Conservation (phyloP, 139 green algal species). For the Volvox reticuliferus region DNA sequence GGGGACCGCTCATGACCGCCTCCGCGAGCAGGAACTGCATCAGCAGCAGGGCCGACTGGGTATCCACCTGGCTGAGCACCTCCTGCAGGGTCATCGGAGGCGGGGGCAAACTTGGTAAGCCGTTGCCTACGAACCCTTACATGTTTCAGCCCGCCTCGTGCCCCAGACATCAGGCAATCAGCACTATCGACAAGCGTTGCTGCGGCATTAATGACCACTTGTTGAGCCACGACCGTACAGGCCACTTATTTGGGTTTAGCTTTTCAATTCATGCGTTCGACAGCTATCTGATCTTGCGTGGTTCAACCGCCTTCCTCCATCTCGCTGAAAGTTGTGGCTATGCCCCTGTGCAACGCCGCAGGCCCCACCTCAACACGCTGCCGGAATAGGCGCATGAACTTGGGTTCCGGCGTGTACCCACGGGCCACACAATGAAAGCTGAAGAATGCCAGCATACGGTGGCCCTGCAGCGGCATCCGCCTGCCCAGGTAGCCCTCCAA, state of each 20-base stretch:
- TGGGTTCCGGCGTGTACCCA: background rate
- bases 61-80: background rate
- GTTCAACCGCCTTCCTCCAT: background rate
- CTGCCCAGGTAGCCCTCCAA: slow-evolving; percentile 7
- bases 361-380: background rate
- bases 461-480: background rate
- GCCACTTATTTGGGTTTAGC: no score
- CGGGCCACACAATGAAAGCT: background rate
- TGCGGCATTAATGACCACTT: no score
- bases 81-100: background rate
- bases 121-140: no score
- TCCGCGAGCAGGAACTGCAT: background rate
- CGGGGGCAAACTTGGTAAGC: no score
- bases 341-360: no score
- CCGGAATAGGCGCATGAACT: background rate
- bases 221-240: no score
- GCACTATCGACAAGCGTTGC: no score
- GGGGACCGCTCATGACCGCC: background rate
- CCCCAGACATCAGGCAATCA: no score
- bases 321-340: background rate
- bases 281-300: background rate
- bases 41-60: background rate
- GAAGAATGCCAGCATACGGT: background rate
- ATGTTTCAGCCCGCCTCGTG: no score
- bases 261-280: no score